Conservation (phyloP, 2,329 filamentous ascomycete species). For the Zymoseptoria brevis region DNA sequence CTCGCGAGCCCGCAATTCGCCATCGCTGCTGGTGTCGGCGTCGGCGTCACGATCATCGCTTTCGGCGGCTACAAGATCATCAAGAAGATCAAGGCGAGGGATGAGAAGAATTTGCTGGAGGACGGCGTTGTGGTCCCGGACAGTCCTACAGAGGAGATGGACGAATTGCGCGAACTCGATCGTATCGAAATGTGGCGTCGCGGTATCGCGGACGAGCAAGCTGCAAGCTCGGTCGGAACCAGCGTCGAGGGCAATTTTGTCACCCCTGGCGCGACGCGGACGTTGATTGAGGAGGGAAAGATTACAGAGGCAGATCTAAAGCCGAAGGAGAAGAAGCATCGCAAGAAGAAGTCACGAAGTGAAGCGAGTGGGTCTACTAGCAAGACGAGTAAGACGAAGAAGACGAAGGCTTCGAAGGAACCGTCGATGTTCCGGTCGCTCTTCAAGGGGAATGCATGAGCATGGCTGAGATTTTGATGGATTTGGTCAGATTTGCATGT, state of each 20-base stretch:
- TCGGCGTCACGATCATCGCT: slow-evolving; percentile 91
- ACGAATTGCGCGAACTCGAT: slow-evolving; percentile 51
- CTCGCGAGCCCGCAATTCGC: slow-evolving; percentile 88
- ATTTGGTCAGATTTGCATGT: neutral
- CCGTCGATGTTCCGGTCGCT: slow-evolving; percentile 36
- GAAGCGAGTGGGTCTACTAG: slow-evolving; percentile 13
- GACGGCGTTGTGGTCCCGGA: slow-evolving; percentile 7
- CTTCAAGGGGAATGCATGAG: slow-evolving; percentile 27
- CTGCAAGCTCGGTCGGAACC: slow-evolving; percentile 45
- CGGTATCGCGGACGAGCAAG: slow-evolving; percentile 53
- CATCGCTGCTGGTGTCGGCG: slow-evolving; percentile 79
- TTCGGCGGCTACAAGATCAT: slow-evolving; percentile 97
- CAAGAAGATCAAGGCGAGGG: slow-evolving; percentile 60
- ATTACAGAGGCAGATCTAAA: slow-evolving; percentile 41
- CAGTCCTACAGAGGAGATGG: slow-evolving; percentile 33
- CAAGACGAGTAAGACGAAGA: slow-evolving; percentile 16
- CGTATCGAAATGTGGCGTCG: slow-evolving; percentile 56
- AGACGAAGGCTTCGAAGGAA: slow-evolving; percentile 32
- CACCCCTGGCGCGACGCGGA: slow-evolving; percentile 47
- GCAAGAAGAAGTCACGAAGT: slow-evolving; percentile 25
- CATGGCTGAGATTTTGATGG: neutral
- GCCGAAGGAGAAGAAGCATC: slow-evolving; percentile 22
- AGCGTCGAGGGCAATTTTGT: slow-evolving; percentile 60
- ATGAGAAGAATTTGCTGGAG: slow-evolving; percentile 8
- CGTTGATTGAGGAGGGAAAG: slow-evolving; percentile 38